Evolutionary conservation across 2,329 filamentous ascomycete species (phyloP).

Genomic region (Gliomastix tumulicola): DNA sequence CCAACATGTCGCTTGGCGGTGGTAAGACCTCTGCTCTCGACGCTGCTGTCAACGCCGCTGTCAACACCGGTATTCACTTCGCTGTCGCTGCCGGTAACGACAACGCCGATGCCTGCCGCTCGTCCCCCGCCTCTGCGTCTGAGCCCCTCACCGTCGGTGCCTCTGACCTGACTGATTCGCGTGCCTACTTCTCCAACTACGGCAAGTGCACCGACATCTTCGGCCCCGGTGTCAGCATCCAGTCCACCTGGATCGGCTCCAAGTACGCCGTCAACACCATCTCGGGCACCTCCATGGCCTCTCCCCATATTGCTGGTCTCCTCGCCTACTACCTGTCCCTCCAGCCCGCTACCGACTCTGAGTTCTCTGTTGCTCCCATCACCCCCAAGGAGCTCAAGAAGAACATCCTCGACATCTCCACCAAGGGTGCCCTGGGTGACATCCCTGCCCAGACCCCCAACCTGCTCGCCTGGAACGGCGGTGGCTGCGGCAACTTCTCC

Average conservation of each 20-base stretch:
- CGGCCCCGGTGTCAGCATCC: slow-evolving; percentile 91
- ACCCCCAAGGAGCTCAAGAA: slow-evolving; percentile 93
- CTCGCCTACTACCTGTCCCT: slow-evolving; percentile 97
- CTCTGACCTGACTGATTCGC: slow-evolving; percentile 86
- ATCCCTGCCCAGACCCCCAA: slow-evolving; percentile 85
- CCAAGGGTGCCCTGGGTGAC: slow-evolving; percentile 68
- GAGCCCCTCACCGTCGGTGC: slow-evolving; percentile 95
- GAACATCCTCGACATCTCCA: slow-evolving; percentile 77
- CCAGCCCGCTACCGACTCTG: slow-evolving; percentile 83
- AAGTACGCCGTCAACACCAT: slow-evolving; percentile 97
- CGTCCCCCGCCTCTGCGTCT: slow-evolving; percentile 88
- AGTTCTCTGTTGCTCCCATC: slow-evolving; percentile 82
- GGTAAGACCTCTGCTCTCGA: slow-evolving; percentile 93
- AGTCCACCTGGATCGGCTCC: slow-evolving; percentile 97
- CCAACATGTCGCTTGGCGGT: slow-evolving; percentile 99
- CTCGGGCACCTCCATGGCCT: slow-evolving; percentile 98
- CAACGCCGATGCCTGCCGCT: slow-evolving; percentile 98
- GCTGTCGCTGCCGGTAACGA: slow-evolving; percentile 98
- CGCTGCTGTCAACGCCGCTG: slow-evolving; percentile 87
- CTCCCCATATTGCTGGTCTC: slow-evolving; percentile 92
- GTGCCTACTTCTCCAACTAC: slow-evolving; percentile 99
- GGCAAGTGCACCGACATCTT: slow-evolving; percentile 99
- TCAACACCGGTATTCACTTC: slow-evolving; percentile 89
- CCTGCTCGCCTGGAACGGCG: slow-evolving; percentile 98
- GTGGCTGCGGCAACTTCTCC: slow-evolving; percentile 85